Evolutionary conservation across 2,329 filamentous ascomycete species (phyloP), one percentile per base, ranked within the genome.

Genomic region (Microdochium paspali): DNA sequence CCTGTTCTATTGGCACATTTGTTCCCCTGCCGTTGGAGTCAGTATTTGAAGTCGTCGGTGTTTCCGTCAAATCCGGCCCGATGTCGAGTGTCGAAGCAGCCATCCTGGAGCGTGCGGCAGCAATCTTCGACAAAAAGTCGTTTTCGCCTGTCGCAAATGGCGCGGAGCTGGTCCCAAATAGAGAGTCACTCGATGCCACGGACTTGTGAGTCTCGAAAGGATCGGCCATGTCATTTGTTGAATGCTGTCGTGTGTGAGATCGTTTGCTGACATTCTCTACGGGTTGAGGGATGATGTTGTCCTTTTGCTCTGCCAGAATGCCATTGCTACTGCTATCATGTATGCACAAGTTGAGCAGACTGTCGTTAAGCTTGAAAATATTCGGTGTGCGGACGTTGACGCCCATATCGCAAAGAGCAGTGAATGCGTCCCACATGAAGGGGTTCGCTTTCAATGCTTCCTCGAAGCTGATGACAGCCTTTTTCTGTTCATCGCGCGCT

Each of bases 401-500:
- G 3, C 88, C 87, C 82, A 80, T 87, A 60, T 96, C 90, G 62
- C 90, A 95, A 7, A 98, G 76, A 15, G 81, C 85, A 21, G 84
- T 82, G 58, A 97, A 97, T 0, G 91, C 90, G 71, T 98, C 93
- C 93, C 93, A 98, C 79, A 95, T 93, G 66, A 97, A 91, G 1
- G 93, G 90, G 59, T 97, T 98, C 47, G 83, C 66, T 66, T 90
- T 94, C 57, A 98, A 70, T 5, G 90, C 82, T 50, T 94, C 89
- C 55, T 95, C 89, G 61, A 93, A 97, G 63, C 81, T 89, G 54
- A 86, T 79, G 15, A 91, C 82, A 7, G 93, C 90, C 65, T 87
- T 90, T 56, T 85, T 85, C 59, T 86, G 86, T 58, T 87, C 77
- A 56, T 95, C 86, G 57, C 93, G 84, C 2, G 80, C 87, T 44